Conservation (phyloP, 768 basidiomycete species). For the Russula brevipes region DNA sequence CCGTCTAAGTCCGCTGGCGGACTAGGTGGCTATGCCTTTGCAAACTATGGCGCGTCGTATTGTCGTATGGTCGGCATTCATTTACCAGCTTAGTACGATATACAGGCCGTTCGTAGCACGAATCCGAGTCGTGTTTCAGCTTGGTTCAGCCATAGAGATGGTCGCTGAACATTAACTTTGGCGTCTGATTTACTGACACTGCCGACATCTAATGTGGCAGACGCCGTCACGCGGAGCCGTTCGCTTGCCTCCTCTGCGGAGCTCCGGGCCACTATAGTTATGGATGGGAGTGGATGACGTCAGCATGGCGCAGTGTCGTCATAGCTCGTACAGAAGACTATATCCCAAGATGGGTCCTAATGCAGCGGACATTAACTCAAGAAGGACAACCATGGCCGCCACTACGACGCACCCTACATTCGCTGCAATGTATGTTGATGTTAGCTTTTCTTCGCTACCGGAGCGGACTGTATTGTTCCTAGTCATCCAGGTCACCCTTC, state of each 20-base stretch:
- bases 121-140: constrained; percentile 73
- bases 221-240: too few relatives aligned
- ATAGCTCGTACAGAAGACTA: background rate
- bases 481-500: background rate
- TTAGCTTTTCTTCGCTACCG: too few relatives aligned
- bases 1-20: constrained; percentile 71
- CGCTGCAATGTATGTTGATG: background rate
- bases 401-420: background rate
- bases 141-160: too few relatives aligned
- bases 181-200: too few relatives aligned
- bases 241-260: too few relatives aligned
- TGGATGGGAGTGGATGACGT: too few relatives aligned
- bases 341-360: background rate
- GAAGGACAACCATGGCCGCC: background rate
- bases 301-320: too few relatives aligned
- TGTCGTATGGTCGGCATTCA: background rate
- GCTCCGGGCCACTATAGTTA: too few relatives aligned
- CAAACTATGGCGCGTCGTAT: constrained; percentile 77
- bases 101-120: constrained; percentile 83
- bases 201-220: too few relatives aligned
- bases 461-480: background rate
- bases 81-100: background rate
- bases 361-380: too few relatives aligned
- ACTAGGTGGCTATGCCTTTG: constrained; percentile 96
- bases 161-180: too few relatives aligned